These are phyloP conservation scores for Colletotrichum salicis DNA, from an alignment of 2,329 filamentous ascomycete species.

Conservation along the genomic window DNA sequence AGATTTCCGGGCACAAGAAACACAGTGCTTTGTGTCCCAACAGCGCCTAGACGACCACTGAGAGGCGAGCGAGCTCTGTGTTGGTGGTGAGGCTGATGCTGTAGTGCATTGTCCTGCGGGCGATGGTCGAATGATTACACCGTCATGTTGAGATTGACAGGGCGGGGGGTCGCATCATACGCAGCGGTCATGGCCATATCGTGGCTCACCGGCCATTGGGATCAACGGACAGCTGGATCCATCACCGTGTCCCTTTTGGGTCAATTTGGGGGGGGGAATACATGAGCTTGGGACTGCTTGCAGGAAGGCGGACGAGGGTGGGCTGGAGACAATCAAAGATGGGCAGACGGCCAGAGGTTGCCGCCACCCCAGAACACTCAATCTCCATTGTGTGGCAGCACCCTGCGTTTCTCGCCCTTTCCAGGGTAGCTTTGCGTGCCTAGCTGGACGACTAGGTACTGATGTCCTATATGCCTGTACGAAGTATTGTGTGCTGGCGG, in stretches of 20 bases:
- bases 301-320: conserved; percentile 21
- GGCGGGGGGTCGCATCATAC: conserved; percentile 33
- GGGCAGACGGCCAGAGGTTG: conserved; percentile 24
- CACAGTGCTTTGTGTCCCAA: neutral
- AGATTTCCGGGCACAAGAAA: neutral
- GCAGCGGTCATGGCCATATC: conserved; percentile 21
- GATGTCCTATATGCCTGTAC: neutral
- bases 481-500: neutral
- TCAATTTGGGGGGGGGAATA: neutral
- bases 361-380: conserved; percentile 12
- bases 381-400: conserved; percentile 14
- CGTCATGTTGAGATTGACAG: conserved; percentile 32
- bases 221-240: conserved; percentile 18
- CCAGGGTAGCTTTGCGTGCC: neutral
- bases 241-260: neutral
- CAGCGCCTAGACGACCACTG: conserved; percentile 22
- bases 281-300: neutral
- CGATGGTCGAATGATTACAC: conserved; percentile 32
- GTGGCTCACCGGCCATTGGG: conserved; percentile 27
- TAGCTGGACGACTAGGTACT: neutral
- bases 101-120: conserved; percentile 12
- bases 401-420: neutral
- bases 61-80: conserved; percentile 8
- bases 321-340: conserved; percentile 29
- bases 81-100: conserved; percentile 12